These are phyloP conservation scores for Cunninghamia lanceolata DNA, from an alignment of 75 land plant genomes.

Conservation along the genomic window DNA sequence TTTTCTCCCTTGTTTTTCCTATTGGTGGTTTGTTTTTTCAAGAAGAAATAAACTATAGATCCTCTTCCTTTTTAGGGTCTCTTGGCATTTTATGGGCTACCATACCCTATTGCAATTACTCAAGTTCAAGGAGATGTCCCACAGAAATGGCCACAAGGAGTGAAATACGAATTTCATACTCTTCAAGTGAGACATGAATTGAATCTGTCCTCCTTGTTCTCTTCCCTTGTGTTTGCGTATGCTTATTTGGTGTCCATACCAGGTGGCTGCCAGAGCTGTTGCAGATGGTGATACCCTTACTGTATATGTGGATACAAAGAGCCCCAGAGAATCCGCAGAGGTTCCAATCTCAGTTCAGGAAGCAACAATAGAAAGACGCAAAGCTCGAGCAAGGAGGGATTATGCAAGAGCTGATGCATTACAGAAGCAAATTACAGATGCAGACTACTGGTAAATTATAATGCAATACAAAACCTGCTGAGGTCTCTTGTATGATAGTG, in stretches of 20 bases:
- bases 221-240: neutral
- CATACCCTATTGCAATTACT: constrained; percentile 17
- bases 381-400: constrained; percentile 56
- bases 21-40: neutral
- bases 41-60: neutral
- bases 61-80: constrained; percentile 50
- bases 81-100: constrained; percentile 72
- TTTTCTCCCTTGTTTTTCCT: neutral
- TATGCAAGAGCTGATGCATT: constrained; percentile 65
- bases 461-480: neutral
- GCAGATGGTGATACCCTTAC: constrained; percentile 86
- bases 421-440: constrained; percentile 52
- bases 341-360: constrained; percentile 55
- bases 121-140: constrained; percentile 21
- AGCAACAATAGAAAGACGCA: constrained; percentile 47
- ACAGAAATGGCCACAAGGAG: constrained; percentile 53
- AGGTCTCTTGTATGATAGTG: neutral
- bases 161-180: constrained; percentile 66
- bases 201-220: neutral
- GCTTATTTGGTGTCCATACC: neutral
- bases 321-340: constrained; percentile 55
- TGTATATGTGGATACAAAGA: constrained; percentile 68
- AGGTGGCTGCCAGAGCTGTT: constrained; percentile 71
- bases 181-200: constrained; percentile 55
- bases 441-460: constrained; percentile 65